These are phyloP conservation scores for Pseudocercospora ulei DNA, from an alignment of 2,329 filamentous ascomycete species.

Conservation along the genomic window DNA sequence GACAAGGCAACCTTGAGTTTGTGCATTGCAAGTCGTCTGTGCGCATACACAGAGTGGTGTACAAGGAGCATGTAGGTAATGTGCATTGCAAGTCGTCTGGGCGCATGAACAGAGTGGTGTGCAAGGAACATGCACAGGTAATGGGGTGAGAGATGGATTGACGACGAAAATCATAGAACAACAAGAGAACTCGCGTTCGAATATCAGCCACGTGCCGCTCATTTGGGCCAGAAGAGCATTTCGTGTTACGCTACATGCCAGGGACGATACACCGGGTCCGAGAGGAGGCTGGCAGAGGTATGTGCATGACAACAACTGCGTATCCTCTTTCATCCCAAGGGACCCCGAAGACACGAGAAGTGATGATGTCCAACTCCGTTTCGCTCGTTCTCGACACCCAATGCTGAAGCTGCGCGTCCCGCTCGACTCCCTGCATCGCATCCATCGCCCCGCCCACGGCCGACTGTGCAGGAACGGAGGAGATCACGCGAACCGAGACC, in stretches of 20 bases:
- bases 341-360: background rate
- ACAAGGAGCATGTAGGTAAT: conserved; percentile 3
- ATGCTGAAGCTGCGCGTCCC: conserved; percentile 3
- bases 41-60: conserved; percentile 6
- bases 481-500: background rate
- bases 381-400: conserved; percentile 3
- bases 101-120: conserved; percentile 7
- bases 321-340: background rate
- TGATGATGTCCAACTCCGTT: conserved; percentile 2
- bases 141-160: conserved; percentile 2
- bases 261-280: background rate
- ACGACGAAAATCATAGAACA: conserved; percentile 1
- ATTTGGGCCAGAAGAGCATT: conserved; percentile 2
- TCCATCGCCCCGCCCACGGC: background rate
- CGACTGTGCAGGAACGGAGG: background rate
- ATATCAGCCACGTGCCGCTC: conserved; percentile 4
- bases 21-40: conserved; percentile 14
- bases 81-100: conserved; percentile 17
- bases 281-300: conserved; percentile 5
- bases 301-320: conserved; percentile 3
- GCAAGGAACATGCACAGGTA: conserved; percentile 1
- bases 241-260: conserved; percentile 5
- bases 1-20: background rate
- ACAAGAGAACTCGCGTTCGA: conserved; percentile 8
- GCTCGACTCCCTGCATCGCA: conserved; percentile 11